These are phyloP conservation scores for Litchi chinensis DNA, from an alignment of 345 rosid genomes.

Conservation along the genomic window DNA sequence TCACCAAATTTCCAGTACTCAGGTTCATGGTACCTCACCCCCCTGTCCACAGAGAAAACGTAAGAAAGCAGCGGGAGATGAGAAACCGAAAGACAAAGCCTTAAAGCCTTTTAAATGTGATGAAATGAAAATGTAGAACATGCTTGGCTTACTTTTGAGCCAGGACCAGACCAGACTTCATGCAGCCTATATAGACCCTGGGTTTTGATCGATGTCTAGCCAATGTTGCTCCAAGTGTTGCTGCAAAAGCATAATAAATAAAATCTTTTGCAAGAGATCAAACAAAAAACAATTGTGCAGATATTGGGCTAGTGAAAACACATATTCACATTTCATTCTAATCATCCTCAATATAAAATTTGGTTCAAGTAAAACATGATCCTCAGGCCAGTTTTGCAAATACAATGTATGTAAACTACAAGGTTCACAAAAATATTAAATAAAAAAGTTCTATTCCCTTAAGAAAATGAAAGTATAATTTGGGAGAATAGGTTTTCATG, in stretches of 20 bases:
- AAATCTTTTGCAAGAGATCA: constrained; percentile 13
- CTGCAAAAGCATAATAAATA: constrained; percentile 44
- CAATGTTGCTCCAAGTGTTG: constrained; percentile 89
- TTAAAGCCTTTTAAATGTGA: background rate
- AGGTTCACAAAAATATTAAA: background rate
- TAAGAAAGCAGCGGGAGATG: background rate
- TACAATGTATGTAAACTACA: background rate
- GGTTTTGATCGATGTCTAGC: constrained; percentile 70
- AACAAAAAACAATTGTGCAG: background rate
- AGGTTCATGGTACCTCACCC: constrained; percentile 96
- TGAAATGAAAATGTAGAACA: background rate
- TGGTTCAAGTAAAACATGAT: background rate
- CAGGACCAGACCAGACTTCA: constrained; percentile 98
- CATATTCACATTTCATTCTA: background rate
- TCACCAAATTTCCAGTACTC: constrained; percentile 98
- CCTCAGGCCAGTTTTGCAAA: background rate
- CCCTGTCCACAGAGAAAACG: constrained; percentile 43
- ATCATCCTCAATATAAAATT: background rate
- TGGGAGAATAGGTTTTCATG: background rate
- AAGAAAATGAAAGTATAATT: background rate
- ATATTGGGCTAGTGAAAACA: background rate
- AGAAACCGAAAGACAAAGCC: constrained; percentile 11
- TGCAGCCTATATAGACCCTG: constrained; percentile 89
- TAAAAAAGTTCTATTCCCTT: background rate
- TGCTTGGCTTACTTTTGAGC: constrained; percentile 78